A percentile compares a stretch with the other conserved stretches of the same genome.
These are phyloP conservation scores for Myxozyma lipomycoides DNA, from an alignment of 805 yeast genomes.

Conservation along the genomic window DNA sequence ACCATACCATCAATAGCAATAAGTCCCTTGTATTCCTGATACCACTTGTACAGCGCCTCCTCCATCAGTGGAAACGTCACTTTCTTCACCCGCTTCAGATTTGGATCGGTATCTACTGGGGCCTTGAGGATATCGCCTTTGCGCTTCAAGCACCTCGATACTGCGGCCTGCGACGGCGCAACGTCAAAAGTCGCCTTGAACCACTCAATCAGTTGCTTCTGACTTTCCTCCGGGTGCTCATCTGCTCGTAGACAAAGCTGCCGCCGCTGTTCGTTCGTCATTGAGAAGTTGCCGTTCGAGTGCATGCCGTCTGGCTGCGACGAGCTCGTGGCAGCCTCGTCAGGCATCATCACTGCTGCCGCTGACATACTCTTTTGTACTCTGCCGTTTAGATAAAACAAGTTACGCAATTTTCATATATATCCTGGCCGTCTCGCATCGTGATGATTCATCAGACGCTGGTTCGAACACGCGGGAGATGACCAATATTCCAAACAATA, in stretches of 20 bases:
- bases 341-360: conserved; percentile 1
- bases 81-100: conserved; percentile 19
- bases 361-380: too few species aligned
- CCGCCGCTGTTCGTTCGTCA: conserved; percentile 28
- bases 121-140: conserved; percentile 15
- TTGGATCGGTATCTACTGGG: conserved; percentile 4
- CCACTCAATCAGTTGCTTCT: conserved; percentile 23
- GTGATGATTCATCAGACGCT: too few species aligned
- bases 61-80: conserved; percentile 28
- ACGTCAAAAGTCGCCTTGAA: conserved; percentile 10
- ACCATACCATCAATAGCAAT: conserved; percentile 21
- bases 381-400: too few species aligned
- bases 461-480: too few species aligned
- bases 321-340: not conserved
- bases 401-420: too few species aligned
- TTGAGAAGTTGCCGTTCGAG: conserved; percentile 16
- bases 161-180: conserved; percentile 27
- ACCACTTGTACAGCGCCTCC: conserved; percentile 25
- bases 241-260: conserved; percentile 22
- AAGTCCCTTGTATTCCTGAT: conserved; percentile 13
- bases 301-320: not conserved
- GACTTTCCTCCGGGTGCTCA: conserved; percentile 20
- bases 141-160: conserved; percentile 27
- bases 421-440: too few species aligned
- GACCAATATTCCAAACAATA: too few species aligned